Evolutionary conservation across 169 alveolate genomes (phyloP), one percentile per base, ranked within the genome.

Genomic region (Cryptosporidium sp.): DNA sequence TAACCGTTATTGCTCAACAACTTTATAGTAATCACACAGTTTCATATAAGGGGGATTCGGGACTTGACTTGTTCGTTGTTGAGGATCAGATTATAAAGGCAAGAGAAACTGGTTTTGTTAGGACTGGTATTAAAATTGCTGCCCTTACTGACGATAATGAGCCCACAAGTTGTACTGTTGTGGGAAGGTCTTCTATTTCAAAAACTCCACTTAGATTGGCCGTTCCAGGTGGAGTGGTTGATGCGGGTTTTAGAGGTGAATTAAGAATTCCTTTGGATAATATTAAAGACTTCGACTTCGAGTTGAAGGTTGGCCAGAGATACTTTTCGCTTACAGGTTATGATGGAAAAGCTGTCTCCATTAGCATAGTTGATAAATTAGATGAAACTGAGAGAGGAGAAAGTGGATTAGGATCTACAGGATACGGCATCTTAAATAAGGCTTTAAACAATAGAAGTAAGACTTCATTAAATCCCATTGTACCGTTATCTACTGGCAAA

Each of bases 191-290:
- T 73, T 92, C 96, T 84, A 95, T 95, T 55, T 91, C 97, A n/a
- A 95, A 94, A 74, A 95, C 97, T 14, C 97, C 97, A 3, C 91
- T 95, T 29, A 70, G 97, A 68, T 89, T 95, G 29, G 94, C 97
- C 33, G 95, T 95, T 69, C 94, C 97, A 8, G 97, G 94, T 26
- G 97, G 97, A 3, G 69, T 95, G 51, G 94, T 95, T 37, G 97
- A 95, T 85, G 95, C 97, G 69, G 97, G 96, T 5, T 95, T 94
- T 65, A 91, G 97, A 35, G 97, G 97, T 6, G 97, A 95, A 85
- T 41, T 95, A 29, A 86, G 92, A n/a, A 93, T 95, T 7, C 95
- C 96, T 21, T 93, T 95, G 21, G 98, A 95, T 85, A 95, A 95
- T 91, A 95, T 95, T 71, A 94, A 94, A 69, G 85, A 91, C 26